Evolutionary conservation across 2,329 filamentous ascomycete genomes (phyloP).

Genomic region (Paecilomyces sp.): DNA sequence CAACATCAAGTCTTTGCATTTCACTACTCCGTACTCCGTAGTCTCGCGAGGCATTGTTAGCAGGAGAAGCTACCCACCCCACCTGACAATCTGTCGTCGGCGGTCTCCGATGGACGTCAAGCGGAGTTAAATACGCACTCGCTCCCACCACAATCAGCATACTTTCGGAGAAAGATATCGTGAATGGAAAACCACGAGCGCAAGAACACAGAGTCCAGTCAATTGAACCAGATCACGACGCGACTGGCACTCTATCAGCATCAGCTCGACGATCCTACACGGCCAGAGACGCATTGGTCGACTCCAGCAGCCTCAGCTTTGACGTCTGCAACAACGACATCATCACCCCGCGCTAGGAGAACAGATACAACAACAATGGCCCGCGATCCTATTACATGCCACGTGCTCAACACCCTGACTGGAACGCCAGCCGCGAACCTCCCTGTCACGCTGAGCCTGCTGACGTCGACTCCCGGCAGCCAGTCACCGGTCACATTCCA

Average conservation of each 20-base stretch:
- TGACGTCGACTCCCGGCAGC: slow-evolving; percentile 47
- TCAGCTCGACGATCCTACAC: slow-evolving; percentile 14
- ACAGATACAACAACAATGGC: slow-evolving; percentile 20
- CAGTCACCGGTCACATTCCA: slow-evolving; percentile 22
- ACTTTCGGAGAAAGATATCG: not conserved
- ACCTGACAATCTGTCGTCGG: slow-evolving; percentile 20
- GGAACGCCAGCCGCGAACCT: slow-evolving; percentile 39
- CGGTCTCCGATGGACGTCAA: slow-evolving; percentile 25
- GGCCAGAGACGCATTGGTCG: not conserved
- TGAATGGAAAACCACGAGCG: slow-evolving; percentile 9
- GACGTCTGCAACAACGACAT: slow-evolving; percentile 7
- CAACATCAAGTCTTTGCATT: not conserved
- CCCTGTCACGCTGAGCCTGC: slow-evolving; percentile 44
- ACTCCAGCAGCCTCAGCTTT: not conserved
- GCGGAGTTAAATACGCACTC: slow-evolving; percentile 12
- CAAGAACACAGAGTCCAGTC: slow-evolving; percentile 10
- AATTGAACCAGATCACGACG: slow-evolving; percentile 18
- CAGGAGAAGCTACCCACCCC: slow-evolving; percentile 3
- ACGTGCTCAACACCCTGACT: slow-evolving; percentile 43
- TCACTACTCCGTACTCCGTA: not conserved
- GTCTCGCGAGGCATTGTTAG: not conserved
- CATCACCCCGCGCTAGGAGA: slow-evolving; percentile 4
- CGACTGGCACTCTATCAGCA: slow-evolving; percentile 28
- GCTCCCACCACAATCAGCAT: not conserved
- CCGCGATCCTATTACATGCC: slow-evolving; percentile 43